phyloP scores from a whole-genome alignment of 768 basidiomycete species.

The Candolleomyces efflorescens region DNA sequence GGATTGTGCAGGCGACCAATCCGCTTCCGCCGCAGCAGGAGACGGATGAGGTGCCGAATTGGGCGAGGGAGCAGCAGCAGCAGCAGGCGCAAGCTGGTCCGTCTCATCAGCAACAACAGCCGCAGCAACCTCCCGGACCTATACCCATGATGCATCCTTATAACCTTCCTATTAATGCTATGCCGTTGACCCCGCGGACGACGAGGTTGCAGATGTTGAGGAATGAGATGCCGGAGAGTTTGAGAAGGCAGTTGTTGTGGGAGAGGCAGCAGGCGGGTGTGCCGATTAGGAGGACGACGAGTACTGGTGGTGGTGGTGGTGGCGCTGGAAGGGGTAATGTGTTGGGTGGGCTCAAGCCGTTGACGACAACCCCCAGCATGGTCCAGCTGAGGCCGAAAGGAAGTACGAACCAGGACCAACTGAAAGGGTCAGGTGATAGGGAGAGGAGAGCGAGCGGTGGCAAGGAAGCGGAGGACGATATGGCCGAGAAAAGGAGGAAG shows the following conservation, averaged over 20 bases:
- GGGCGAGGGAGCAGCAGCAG: conserved; percentile 7
- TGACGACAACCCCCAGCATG: conserved; percentile 33
- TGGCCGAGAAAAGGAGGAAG: conserved; percentile 36
- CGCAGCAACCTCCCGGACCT: conserved; percentile 36
- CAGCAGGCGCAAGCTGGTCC: conserved; percentile 11
- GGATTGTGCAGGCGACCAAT: conserved; percentile 23
- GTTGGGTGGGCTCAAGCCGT: conserved; percentile 19
- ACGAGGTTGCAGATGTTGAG: conserved; percentile 81
- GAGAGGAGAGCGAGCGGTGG: conserved; percentile 15
- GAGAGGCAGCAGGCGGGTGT: conserved; percentile 59
- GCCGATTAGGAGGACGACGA: conserved; percentile 31
- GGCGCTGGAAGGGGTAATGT: too few relatives aligned
- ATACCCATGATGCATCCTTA: conserved; percentile 65
- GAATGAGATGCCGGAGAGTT: conserved; percentile 80
- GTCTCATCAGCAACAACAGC: conserved; percentile 11
- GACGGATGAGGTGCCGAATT: conserved; percentile 7
- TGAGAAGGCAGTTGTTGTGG: conserved; percentile 80
- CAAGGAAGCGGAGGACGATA: conserved; percentile 23
- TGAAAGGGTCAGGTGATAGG: conserved; percentile 10
- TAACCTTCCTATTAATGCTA: conserved; percentile 60
- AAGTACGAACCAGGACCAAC: conserved; percentile 14
- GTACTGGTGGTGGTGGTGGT: too few relatives aligned
- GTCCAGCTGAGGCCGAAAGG: conserved; percentile 39
- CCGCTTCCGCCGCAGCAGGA: conserved; percentile 1
- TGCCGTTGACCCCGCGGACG: conserved; percentile 80